phyloP scores from a whole-genome alignment of 2,329 filamentous ascomycete genomes.

The Salinomyces thailandicus region DNA sequence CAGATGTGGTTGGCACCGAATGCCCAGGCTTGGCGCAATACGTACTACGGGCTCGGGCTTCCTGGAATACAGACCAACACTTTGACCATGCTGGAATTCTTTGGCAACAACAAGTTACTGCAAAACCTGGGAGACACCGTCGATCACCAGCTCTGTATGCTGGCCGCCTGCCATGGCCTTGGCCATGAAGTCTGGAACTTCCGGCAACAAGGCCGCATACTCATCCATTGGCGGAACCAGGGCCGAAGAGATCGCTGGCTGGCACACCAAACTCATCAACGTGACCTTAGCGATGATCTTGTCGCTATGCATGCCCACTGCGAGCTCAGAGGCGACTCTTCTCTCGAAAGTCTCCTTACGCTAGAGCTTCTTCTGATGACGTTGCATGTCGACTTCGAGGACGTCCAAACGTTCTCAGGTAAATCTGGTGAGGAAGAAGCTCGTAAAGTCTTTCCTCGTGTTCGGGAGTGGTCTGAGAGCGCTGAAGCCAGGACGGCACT shows the following conservation, averaged over 20 bases:
- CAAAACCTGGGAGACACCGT: constrained; percentile 39
- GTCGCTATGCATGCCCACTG: constrained; percentile 11
- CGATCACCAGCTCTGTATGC: constrained; percentile 42
- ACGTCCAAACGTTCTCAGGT: constrained; percentile 54
- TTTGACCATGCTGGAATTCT: constrained; percentile 41
- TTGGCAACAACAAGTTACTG: constrained; percentile 10
- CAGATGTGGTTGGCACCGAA: constrained; percentile 55
- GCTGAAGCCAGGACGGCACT: constrained; percentile 46
- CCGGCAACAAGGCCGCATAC: constrained; percentile 35
- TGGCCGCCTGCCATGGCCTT: constrained; percentile 53
- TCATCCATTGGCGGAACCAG: constrained; percentile 14
- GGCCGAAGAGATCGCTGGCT: constrained; percentile 18
- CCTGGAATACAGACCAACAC: constrained; percentile 24
- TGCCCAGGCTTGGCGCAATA: constrained; percentile 51
- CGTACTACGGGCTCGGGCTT: constrained; percentile 36
- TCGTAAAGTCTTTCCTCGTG: constrained; percentile 42
- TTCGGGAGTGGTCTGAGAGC: constrained; percentile 47
- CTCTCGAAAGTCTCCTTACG: constrained; percentile 25
- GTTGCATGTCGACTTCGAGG: constrained; percentile 50
- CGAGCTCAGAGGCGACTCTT: constrained; percentile 12
- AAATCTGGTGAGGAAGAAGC: constrained; percentile 56
- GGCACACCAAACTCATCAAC: constrained; percentile 11
- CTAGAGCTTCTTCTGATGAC: constrained; percentile 48
- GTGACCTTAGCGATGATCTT: constrained; percentile 16
- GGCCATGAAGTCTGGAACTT: constrained; percentile 47